These are phyloP conservation scores for Neoboletus brunneissimus DNA, from an alignment of 768 basidiomycete genomes.

Conservation along the genomic window DNA sequence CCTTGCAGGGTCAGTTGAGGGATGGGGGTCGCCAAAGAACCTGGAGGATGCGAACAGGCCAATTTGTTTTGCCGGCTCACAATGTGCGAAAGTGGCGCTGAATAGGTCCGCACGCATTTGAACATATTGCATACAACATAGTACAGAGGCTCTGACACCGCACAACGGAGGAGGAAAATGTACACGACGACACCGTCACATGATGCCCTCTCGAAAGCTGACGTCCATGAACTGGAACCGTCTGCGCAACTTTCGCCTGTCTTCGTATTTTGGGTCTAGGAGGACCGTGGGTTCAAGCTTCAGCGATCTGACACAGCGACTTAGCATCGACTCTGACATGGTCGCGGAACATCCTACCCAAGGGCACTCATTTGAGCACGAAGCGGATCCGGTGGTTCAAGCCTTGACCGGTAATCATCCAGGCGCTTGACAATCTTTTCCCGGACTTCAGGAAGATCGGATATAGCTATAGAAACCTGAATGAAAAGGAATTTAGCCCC, in stretches of 20 bases:
- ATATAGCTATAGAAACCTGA: conserved; percentile 28
- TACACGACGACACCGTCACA: conserved; percentile 15
- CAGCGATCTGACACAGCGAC: conserved; percentile 18
- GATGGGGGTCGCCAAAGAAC: conserved; percentile 17
- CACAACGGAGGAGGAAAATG: neutral
- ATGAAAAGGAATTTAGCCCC: neutral
- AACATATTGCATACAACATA: conserved; percentile 9
- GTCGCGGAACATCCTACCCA: conserved; percentile 12
- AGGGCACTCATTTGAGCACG: conserved; percentile 26
- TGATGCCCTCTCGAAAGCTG: conserved; percentile 18
- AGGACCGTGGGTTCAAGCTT: conserved; percentile 27
- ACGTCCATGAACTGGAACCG: conserved; percentile 10
- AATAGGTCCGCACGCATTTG: neutral
- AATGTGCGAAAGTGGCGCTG: conserved; percentile 27
- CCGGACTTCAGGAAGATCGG: conserved; percentile 34
- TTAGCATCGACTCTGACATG: conserved; percentile 1
- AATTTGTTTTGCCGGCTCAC: conserved; percentile 20
- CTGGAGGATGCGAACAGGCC: conserved; percentile 8
- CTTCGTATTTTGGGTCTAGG: conserved; percentile 13
- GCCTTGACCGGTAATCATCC: conserved; percentile 20
- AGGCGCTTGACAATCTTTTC: conserved; percentile 30
- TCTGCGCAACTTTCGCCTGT: neutral
- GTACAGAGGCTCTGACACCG: neutral
- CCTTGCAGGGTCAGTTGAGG: conserved; percentile 4
- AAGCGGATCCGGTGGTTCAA: conserved; percentile 14